Evolutionary conservation across 495 filamentous ascomycete genomes (phyloP), one percentile per base, ranked within the genome.

Genomic region (Aspergillus cristatus): DNA sequence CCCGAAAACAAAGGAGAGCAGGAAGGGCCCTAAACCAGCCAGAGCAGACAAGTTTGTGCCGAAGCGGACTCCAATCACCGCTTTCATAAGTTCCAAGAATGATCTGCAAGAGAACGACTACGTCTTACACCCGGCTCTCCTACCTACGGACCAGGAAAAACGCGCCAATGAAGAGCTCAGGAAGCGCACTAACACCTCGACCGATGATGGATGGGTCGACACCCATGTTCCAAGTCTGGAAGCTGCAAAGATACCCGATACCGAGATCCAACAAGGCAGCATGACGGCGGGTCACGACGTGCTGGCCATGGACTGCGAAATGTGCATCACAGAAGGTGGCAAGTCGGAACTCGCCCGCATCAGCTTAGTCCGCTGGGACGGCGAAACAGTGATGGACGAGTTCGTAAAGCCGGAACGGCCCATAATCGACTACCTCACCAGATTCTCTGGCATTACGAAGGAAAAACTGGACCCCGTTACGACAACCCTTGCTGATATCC

Each of bases 301-400:
- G 6, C 59, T 91, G 15, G 79, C 86, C 7, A 69, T 98, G 35
- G 91, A 98, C 48, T 98, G 91, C 55, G 91, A 98, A 55, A 98
- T 98, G 91, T 94, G 87, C 50, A 73, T 80, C 53, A 90, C 88
- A 0, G 81, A 81, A 43, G 75, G 74, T 14, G 75, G 74, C 7
- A 74, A 82, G 34, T 81, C 75, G 16, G 88, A 87, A 32, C 75
- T 98, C 32, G 90, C 91, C 0, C 76, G 91, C 18, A 81, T 97
- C 55, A 93, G 85, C 54, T 45, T 98, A 17, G 63, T 97, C 6
- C 61, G 72, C 34, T 98, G 91, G 91, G 83, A 86, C 50, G 87
- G 86, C 12, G 75, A 78, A 25, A 74, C 82, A 3, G 62, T 96
- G 10, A 62, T 97, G 17, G 91, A 98, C 46, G 79, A 90, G 49